These are phyloP conservation scores for Gyromitra esculenta DNA, from an alignment of 2,329 filamentous ascomycete genomes.

Conservation along the genomic window DNA sequence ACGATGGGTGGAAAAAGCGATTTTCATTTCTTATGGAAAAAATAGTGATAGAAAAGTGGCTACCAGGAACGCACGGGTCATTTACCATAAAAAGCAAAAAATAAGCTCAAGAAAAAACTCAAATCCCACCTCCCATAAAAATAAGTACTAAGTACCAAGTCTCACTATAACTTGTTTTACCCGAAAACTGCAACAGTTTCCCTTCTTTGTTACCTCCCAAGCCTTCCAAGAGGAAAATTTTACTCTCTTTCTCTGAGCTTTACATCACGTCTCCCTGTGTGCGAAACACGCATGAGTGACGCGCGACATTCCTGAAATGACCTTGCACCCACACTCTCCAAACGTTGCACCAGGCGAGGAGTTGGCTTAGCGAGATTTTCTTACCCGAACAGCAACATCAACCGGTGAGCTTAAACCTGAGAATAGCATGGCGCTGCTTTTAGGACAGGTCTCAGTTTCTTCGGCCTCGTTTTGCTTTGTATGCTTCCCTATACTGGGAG, in stretches of 20 bases:
- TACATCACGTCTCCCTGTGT: constrained; percentile 12
- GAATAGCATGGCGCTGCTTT: constrained; percentile 39
- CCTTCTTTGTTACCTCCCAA: constrained; percentile 13
- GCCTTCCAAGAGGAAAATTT: constrained; percentile 39
- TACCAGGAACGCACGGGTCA: constrained; percentile 48
- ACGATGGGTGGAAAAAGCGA: not conserved
- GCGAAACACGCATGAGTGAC: constrained; percentile 44
- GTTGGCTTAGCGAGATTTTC: constrained; percentile 43
- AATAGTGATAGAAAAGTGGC: constrained; percentile 8
- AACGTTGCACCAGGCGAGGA: constrained; percentile 23
- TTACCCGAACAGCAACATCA: constrained; percentile 49
- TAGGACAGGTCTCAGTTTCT: constrained; percentile 11
- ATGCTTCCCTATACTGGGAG: not conserved
- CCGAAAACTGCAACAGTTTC: constrained; percentile 40
- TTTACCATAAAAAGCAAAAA: constrained; percentile 51
- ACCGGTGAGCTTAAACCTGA: constrained; percentile 51
- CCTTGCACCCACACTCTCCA: constrained; percentile 6
- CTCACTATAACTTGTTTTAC: constrained; percentile 33
- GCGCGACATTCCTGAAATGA: constrained; percentile 38
- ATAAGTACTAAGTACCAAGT: constrained; percentile 40
- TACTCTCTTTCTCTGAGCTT: constrained; percentile 32
- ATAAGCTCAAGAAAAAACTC: constrained; percentile 51
- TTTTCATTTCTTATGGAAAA: constrained; percentile 10
- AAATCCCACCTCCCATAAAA: constrained; percentile 37
- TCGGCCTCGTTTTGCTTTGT: not conserved